A percentile compares a stretch with the other conserved stretches of the same genome.
Evolutionary conservation across 345 rosid genomes (phyloP).

Genomic region (Aegle marmelos): DNA sequence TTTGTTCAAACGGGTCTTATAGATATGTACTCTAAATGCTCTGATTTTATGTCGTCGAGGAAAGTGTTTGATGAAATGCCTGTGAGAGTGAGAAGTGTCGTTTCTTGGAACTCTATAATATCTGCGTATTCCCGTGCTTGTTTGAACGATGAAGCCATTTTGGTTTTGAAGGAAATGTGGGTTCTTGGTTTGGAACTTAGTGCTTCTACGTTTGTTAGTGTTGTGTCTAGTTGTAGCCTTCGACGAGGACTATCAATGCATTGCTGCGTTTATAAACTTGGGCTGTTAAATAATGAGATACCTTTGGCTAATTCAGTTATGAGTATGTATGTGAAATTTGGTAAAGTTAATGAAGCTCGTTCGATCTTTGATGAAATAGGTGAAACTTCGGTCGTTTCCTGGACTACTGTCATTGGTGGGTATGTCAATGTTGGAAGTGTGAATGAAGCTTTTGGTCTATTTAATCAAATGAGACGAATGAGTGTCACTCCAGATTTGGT

Average conservation of each 20-base stretch:
- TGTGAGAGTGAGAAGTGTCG: constrained; percentile 11
- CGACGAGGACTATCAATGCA: constrained; percentile 28
- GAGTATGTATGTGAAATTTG: constrained; percentile 23
- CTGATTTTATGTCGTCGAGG: background rate
- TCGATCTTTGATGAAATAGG: constrained; percentile 20
- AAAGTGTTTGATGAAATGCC: constrained; percentile 33
- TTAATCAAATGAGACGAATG: constrained; percentile 21
- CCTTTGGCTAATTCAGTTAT: constrained; percentile 29
- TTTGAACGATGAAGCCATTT: constrained; percentile 15
- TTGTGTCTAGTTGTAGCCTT: constrained; percentile 19
- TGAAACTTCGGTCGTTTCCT: constrained; percentile 25
- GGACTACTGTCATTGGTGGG: constrained; percentile 30
- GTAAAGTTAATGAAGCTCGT: constrained; percentile 24
- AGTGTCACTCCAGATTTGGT: constrained; percentile 12
- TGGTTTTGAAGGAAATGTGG: constrained; percentile 20
- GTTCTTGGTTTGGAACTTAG: constrained; percentile 24
- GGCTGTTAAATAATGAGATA: constrained; percentile 20
- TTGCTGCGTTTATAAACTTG: constrained; percentile 27
- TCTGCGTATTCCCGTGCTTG: constrained; percentile 24
- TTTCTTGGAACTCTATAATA: constrained; percentile 31
- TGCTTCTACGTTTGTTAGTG: constrained; percentile 24
- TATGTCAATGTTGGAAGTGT: constrained; percentile 17
- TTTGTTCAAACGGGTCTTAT: constrained; percentile 25
- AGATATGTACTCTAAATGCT: constrained; percentile 30
- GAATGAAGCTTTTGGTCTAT: constrained; percentile 20